Evolutionary conservation across 192 early-diverging fungal species (phyloP), one percentile per base, ranked within the genome.

Genomic region (Tieghemiomyces parasiticus): DNA sequence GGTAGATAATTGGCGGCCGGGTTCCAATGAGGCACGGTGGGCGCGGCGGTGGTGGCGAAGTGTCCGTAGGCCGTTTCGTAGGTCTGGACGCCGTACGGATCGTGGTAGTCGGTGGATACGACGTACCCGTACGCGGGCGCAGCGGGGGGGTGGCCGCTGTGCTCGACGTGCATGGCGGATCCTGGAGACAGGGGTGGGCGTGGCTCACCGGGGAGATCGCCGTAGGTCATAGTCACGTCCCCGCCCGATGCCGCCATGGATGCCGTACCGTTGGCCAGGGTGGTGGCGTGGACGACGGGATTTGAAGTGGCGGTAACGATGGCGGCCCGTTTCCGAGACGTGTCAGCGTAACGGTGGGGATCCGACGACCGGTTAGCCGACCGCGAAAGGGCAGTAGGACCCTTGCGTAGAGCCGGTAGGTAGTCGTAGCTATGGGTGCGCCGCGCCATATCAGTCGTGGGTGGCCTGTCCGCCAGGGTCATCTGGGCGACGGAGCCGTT

Each of bases 41-140:
- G 55, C n/a, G 55, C 55, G 19, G 55, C 55, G 4, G 55, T 58
- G 22, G 55, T 58, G 55, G 55, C 55, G 32, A 58, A 58, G 33
- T 58, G 55, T 9, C 33, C 55, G 34, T 58, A 58, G 13, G 34
- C 33, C 14, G 55, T 38, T 24, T 58, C 55, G 33, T 58, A 38
- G 24, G 19, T 14, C 24, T 25, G 50, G 24, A 13, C 14, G 24
- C 16, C 26, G 2, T 29, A 52, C 24, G 50, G 6, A 20, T 0
- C 2, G 2, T 52, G 38, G 38, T 6, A 16, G 38, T 42, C 8
- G 38, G 8, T 42, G 38, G 38, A 16, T n/a, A n/a, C n/a, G n/a
- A n/a, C n/a, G n/a, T n/a, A n/a, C n/a, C n/a, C n/a, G n/a, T n/a
- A n/a, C n/a, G n/a, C n/a, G n/a, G n/a, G n/a, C n/a, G n/a, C n/a